These are phyloP conservation scores for Boletus edulis DNA, from an alignment of 768 basidiomycete genomes.

Conservation along the genomic window DNA sequence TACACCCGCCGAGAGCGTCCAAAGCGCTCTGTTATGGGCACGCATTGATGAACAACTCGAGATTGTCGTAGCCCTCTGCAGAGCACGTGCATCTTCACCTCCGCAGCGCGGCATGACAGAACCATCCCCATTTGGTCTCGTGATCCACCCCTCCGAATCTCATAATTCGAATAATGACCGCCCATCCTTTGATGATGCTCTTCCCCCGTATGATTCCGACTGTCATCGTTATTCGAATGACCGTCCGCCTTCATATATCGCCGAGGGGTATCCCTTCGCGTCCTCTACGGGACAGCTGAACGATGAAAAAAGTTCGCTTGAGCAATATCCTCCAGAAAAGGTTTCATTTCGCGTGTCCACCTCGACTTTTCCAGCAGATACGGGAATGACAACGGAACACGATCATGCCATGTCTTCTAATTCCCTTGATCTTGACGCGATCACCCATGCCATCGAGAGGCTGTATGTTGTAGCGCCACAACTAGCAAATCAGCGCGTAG, in stretches of 20 bases:
- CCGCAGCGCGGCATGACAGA: constrained; percentile 5
- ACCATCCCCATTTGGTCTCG: constrained; percentile 18
- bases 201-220: constrained; percentile 51
- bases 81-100: constrained; percentile 42
- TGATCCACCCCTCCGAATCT: constrained; percentile 37
- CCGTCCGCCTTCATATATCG: constrained; percentile 26
- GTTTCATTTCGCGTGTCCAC: constrained; percentile 1
- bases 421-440: constrained; percentile 78
- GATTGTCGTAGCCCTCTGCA: constrained; percentile 62
- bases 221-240: constrained; percentile 15
- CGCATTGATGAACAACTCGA: constrained; percentile 75
- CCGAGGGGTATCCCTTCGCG: constrained; percentile 1
- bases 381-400: not conserved
- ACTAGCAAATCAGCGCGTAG: constrained; percentile 89
- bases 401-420: constrained; percentile 20
- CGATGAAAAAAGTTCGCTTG: constrained; percentile 8
- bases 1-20: constrained; percentile 50
- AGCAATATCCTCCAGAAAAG: constrained; percentile 25
- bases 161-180: not conserved
- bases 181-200: constrained; percentile 29
- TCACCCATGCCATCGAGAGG: constrained; percentile 87
- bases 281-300: constrained; percentile 6
- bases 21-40: constrained; percentile 69
- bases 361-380: not conserved
- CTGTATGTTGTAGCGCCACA: constrained; percentile 86